Conservation (phyloP, 495 filamentous ascomycete species). For the Aspergillus diversus region DNA sequence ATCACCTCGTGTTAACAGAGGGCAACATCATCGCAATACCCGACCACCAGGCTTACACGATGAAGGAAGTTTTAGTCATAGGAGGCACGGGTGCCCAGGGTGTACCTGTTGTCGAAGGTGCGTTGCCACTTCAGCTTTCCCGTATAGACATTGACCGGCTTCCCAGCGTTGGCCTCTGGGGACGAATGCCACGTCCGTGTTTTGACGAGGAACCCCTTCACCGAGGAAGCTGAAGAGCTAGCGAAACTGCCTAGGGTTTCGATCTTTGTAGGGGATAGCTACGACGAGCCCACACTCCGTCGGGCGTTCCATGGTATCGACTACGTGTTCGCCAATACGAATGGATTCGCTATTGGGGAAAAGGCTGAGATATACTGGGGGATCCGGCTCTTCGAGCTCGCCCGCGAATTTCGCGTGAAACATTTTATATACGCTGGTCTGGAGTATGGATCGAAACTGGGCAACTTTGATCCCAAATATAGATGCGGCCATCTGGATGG, state of each 20-base stretch:
- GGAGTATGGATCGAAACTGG: conserved; percentile 51
- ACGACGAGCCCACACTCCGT: conserved; percentile 37
- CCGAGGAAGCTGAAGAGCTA: conserved; percentile 45
- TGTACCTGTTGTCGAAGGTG: conserved; percentile 48
- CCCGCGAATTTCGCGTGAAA: conserved; percentile 50
- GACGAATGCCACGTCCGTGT: conserved; percentile 47
- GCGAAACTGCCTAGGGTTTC: conserved; percentile 43
- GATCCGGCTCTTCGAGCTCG: conserved; percentile 58
- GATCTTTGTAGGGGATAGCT: conserved; percentile 43
- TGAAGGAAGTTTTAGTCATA: conserved; percentile 43
- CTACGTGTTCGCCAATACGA: conserved; percentile 56
- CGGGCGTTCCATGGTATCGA: conserved; percentile 26
- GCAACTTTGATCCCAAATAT: conserved; percentile 25
- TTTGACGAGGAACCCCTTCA: conserved; percentile 50
- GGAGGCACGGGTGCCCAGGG: conserved; percentile 62
- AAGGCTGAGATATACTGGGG: conserved; percentile 59
- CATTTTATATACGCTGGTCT: conserved; percentile 54
- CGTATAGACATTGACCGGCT: not conserved
- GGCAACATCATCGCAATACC: too few species aligned
- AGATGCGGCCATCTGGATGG: conserved; percentile 21
- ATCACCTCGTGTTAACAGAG: too few species aligned
- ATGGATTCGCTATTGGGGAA: conserved; percentile 58
- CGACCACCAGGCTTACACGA: not conserved
- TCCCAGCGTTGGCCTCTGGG: conserved; percentile 41
- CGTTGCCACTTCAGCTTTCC: not conserved